phyloP scores from a whole-genome alignment of 164 flowering plant genomes.

The Aristolochia californica region DNA sequence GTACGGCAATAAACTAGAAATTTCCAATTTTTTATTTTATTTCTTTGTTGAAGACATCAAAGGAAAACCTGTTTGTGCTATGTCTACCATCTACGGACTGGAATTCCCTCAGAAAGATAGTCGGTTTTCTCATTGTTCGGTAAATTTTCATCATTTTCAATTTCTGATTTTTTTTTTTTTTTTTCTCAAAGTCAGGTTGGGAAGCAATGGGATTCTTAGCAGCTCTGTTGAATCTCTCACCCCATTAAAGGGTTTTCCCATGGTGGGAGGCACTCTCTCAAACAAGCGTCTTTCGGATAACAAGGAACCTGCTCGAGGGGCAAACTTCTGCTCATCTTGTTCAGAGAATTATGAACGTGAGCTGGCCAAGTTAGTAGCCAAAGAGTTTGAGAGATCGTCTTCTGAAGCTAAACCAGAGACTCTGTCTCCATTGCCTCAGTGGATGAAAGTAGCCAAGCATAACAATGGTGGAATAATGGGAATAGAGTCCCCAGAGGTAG shows the following conservation, averaged over 20 bases:
- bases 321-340: constrained; percentile 59
- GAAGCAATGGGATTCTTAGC: constrained; percentile 45
- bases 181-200: constrained; percentile 31
- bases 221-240: constrained; percentile 41
- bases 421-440: constrained; percentile 50
- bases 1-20: no score
- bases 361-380: constrained; percentile 30
- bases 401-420: constrained; percentile 45
- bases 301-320: constrained; percentile 31
- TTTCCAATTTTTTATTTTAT: no score
- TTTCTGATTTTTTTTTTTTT: no score
- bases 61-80: no score
- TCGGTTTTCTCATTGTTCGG: no score
- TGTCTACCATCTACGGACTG: no score
- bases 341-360: constrained; percentile 58
- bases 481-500: constrained; percentile 37
- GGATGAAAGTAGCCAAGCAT: constrained; percentile 71
- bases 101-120: no score
- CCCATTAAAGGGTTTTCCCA: constrained; percentile 36
- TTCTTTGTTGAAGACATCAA: no score
- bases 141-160: no score
- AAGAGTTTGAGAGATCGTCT: constrained; percentile 42
- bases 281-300: constrained; percentile 35
- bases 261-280: constrained; percentile 15
- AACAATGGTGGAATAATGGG: constrained; percentile 15